phyloP scores from a whole-genome alignment of 768 basidiomycete species.

The Hemileccinum rubropunctum region DNA sequence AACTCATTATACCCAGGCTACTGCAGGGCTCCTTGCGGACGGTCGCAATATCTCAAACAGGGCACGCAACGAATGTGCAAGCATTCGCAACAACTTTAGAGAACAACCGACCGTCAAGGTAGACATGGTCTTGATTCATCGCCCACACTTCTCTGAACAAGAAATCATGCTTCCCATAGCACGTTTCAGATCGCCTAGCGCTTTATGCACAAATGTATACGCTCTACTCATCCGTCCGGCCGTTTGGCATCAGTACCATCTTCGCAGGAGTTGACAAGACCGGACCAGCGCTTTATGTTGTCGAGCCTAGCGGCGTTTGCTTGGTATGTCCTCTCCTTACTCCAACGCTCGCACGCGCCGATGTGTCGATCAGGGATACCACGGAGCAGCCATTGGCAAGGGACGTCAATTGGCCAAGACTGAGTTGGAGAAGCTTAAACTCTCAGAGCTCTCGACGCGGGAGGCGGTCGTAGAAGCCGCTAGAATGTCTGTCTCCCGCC shows the following conservation, averaged over 20 bases:
- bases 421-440: slow-evolving; percentile 93
- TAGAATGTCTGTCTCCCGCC: slow-evolving; percentile 68
- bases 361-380: slow-evolving; percentile 66
- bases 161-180: slow-evolving; percentile 29
- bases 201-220: slow-evolving; percentile 96
- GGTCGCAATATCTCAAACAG: slow-evolving; percentile 83
- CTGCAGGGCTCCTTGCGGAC: slow-evolving; percentile 91
- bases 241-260: slow-evolving; percentile 94
- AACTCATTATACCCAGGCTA: slow-evolving; percentile 54
- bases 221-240: slow-evolving; percentile 95
- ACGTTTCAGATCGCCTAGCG: slow-evolving; percentile 73
- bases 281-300: slow-evolving; percentile 82
- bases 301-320: slow-evolving; percentile 94
- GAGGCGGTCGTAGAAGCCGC: slow-evolving; percentile 94
- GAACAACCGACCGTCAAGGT: slow-evolving; percentile 81
- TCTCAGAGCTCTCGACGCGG: slow-evolving; percentile 71
- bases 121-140: slow-evolving; percentile 10
- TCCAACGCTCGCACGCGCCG: not conserved
- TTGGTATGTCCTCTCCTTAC: slow-evolving; percentile 51
- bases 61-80: slow-evolving; percentile 80
- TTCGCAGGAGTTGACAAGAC: slow-evolving; percentile 85
- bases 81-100: slow-evolving; percentile 70
- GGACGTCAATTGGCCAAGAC: slow-evolving; percentile 98
- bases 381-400: slow-evolving; percentile 96
- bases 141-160: not conserved